Evolutionary conservation across 129 eudicot genomes (phyloP).

Genomic region (Daucus carota): DNA sequence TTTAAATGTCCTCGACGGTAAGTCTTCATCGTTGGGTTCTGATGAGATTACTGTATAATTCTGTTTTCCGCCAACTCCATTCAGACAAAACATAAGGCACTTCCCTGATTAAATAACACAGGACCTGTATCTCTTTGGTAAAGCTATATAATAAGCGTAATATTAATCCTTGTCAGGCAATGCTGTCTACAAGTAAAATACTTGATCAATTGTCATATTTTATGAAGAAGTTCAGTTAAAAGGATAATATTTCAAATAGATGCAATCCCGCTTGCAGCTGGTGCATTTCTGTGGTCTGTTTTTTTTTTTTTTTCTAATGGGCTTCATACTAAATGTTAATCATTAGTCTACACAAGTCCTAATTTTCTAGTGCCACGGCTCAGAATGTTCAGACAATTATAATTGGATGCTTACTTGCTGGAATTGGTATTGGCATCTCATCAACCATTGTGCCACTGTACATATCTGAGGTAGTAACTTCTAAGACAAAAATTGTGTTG

Average conservation of each 20-base stretch:
- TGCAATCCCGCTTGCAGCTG: conserved; percentile 77
- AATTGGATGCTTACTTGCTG: conserved; percentile 85
- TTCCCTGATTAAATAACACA: neutral
- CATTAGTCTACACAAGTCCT: conserved; percentile 12
- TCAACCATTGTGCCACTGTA: conserved; percentile 88
- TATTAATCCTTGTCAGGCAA: neutral
- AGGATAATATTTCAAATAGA: conserved; percentile 29
- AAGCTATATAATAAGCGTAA: too few relatives aligned
- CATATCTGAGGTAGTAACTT: conserved; percentile 73
- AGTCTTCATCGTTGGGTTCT: conserved; percentile 12
- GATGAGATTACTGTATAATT: neutral
- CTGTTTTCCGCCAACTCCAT: neutral
- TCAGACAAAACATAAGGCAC: neutral
- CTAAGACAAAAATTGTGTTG: neutral
- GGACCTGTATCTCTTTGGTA: too few relatives aligned
- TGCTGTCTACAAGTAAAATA: neutral
- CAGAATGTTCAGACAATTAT: conserved; percentile 59
- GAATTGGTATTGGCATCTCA: conserved; percentile 90
- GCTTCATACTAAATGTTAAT: neutral
- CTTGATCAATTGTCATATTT: neutral
- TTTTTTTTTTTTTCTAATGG: neutral
- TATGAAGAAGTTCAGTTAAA: neutral
- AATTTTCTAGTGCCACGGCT: conserved; percentile 62
- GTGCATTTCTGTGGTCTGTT: conserved; percentile 91
- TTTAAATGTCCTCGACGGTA: too few relatives aligned